Percentiles rank a stretch among this genome's conserved stretches.
Evolutionary conservation across 2,329 filamentous ascomycete species (phyloP).

Genomic region (Xylariaceae sp.): DNA sequence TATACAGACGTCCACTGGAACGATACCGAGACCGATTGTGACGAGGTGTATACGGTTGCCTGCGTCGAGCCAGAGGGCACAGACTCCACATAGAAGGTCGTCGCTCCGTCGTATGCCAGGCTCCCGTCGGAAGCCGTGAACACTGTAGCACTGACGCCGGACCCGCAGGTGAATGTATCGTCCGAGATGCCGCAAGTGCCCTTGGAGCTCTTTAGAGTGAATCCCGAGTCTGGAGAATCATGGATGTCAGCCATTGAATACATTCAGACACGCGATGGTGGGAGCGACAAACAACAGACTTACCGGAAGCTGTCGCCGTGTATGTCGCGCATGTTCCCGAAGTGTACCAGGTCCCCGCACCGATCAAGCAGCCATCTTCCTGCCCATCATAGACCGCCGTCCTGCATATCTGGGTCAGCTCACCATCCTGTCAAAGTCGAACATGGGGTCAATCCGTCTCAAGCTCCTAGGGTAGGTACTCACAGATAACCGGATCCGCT

Average conservation of each 20-base stretch:
- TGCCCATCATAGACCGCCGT: constrained; percentile 50
- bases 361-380: constrained; percentile 65
- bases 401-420: constrained; percentile 37
- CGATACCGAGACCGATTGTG: constrained; percentile 17
- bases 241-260: not conserved
- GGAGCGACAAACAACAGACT: not conserved
- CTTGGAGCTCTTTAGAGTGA: constrained; percentile 58
- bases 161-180: constrained; percentile 54
- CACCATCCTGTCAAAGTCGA: no score
- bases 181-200: constrained; percentile 56
- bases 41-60: constrained; percentile 21
- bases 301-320: constrained; percentile 45
- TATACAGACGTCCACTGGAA: constrained; percentile 19
- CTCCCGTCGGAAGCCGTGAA: constrained; percentile 20
- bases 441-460: no score
- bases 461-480: no score
- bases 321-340: constrained; percentile 67
- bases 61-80: constrained; percentile 24
- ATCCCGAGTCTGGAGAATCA: constrained; percentile 38
- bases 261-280: not conserved
- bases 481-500: no score
- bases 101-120: constrained; percentile 16
- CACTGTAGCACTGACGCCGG: constrained; percentile 33
- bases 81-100: constrained; percentile 20
- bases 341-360: constrained; percentile 64